These are phyloP conservation scores for Athelia psychrophila DNA, from an alignment of 1,284 basidiomycete species.

Conservation along the genomic window DNA sequence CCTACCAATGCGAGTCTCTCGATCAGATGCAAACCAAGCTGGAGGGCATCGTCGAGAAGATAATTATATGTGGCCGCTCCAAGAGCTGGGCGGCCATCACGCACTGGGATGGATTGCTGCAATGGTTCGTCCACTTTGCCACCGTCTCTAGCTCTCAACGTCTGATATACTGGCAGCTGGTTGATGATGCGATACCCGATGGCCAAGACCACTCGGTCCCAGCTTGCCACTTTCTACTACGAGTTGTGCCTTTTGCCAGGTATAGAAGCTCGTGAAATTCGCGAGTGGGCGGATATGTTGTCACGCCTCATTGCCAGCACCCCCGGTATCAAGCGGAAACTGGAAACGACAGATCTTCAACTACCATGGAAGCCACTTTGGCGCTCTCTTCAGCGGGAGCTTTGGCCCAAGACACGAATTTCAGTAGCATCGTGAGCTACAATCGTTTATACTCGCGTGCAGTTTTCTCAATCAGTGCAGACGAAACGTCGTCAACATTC, in stretches of 20 bases:
- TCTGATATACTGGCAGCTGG: constrained; percentile 54
- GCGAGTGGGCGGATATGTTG: constrained; percentile 73
- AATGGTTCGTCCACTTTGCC: constrained; percentile 52
- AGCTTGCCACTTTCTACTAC: constrained; percentile 80
- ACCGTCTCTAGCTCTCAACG: constrained; percentile 3
- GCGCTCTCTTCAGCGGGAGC: constrained; percentile 65
- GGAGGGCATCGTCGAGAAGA: constrained; percentile 69
- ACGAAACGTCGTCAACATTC: constrained; percentile 65
- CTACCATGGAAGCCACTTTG: constrained; percentile 78
- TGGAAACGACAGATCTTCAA: constrained; percentile 68
- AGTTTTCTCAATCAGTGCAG: constrained; percentile 28
- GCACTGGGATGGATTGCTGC: constrained; percentile 69
- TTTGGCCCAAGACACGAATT: constrained; percentile 68
- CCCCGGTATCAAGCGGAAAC: constrained; percentile 55
- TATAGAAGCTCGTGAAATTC: constrained; percentile 67
- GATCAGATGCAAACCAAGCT: constrained; percentile 77
- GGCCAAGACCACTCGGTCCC: constrained; percentile 68
- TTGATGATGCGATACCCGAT: constrained; percentile 81
- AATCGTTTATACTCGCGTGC: constrained; percentile 4
- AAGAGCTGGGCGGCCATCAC: constrained; percentile 73
- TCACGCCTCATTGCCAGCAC: constrained; percentile 68
- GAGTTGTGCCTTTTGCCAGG: constrained; percentile 75
- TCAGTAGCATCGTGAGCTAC: constrained; percentile 48
- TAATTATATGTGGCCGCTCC: constrained; percentile 71
- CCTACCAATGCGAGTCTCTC: constrained; percentile 75